Percentiles rank a stretch among this genome's conserved stretches.
Evolutionary conservation across 306 rosid species (phyloP).

Genomic region (Cucumis sativus): DNA sequence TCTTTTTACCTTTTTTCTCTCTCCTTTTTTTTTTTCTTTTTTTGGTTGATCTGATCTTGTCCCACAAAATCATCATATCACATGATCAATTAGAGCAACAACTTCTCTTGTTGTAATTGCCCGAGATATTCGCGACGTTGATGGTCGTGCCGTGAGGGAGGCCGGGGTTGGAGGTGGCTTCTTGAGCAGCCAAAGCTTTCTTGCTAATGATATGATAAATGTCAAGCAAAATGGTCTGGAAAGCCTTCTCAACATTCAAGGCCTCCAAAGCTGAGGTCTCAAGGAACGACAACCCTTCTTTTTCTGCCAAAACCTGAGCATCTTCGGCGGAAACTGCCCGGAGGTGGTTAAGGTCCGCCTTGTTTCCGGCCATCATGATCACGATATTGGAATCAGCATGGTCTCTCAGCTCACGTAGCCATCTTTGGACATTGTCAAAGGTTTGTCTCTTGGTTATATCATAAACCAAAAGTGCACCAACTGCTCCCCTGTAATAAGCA

Average conservation of each 20-base stretch:
- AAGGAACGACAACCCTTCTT: conserved; percentile 42
- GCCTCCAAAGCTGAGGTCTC: conserved; percentile 71
- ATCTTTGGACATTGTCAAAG: conserved; percentile 56
- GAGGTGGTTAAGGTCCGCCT: conserved; percentile 54
- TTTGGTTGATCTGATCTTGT: background rate
- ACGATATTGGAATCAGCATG: conserved; percentile 72
- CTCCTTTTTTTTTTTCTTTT: background rate
- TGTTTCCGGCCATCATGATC: conserved; percentile 59
- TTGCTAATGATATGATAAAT: conserved; percentile 54
- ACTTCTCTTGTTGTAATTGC: conserved; percentile 24
- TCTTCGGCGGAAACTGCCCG: conserved; percentile 48
- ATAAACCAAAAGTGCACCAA: conserved; percentile 57
- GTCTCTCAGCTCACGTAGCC: conserved; percentile 67
- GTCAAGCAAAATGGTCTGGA: conserved; percentile 54
- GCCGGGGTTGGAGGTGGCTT: conserved; percentile 35
- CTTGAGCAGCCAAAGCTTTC: conserved; percentile 61
- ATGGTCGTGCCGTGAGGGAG: conserved; percentile 57
- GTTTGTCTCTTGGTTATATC: conserved; percentile 68
- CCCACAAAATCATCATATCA: background rate
- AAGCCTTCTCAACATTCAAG: conserved; percentile 54
- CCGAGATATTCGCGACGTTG: conserved; percentile 33
- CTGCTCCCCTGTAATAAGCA: conserved; percentile 69
- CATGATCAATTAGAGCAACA: conserved; percentile 49
- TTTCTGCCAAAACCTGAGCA: conserved; percentile 52
- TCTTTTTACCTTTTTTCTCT: background rate